Conservation (phyloP, 768 basidiomycete species). For the Gymnopilus dilepis region DNA sequence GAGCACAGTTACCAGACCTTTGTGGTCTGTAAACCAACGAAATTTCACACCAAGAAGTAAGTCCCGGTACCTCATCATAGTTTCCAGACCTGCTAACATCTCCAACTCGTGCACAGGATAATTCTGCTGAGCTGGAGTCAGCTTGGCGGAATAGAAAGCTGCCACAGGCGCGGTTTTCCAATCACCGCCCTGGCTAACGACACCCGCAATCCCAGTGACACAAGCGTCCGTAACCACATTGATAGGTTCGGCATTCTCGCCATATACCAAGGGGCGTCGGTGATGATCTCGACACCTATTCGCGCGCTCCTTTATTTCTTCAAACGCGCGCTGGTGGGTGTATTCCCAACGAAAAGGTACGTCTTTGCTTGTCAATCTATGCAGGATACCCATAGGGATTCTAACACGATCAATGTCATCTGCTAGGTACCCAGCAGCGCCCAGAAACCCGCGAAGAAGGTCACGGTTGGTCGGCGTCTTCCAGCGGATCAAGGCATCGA, state of each 20-base stretch:
- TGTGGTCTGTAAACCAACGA: constrained; percentile 38
- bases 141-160: constrained; percentile 41
- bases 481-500: not conserved
- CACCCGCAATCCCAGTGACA: constrained; percentile 31
- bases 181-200: constrained; percentile 27
- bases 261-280: constrained; percentile 22
- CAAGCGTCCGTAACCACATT: constrained; percentile 36
- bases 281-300: constrained; percentile 23
- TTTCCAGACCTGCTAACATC: constrained; percentile 40
- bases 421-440: not conserved
- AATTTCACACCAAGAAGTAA: constrained; percentile 38
- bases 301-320: constrained; percentile 32
- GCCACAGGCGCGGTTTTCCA: constrained; percentile 29
- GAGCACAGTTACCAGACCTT: constrained; percentile 35
- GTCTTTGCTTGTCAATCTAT: constrained; percentile 22
- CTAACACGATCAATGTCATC: not conserved
- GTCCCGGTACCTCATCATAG: constrained; percentile 34
- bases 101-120: constrained; percentile 46
- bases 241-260: constrained; percentile 20
- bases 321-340: constrained; percentile 37
- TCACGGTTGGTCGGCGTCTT: not conserved
- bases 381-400: not conserved
- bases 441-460: not conserved
- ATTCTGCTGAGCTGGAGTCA: constrained; percentile 40
- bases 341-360: constrained; percentile 29